phyloP scores from a whole-genome alignment of 176 grass and related monocot genomes.

The Dactylis glomerata region DNA sequence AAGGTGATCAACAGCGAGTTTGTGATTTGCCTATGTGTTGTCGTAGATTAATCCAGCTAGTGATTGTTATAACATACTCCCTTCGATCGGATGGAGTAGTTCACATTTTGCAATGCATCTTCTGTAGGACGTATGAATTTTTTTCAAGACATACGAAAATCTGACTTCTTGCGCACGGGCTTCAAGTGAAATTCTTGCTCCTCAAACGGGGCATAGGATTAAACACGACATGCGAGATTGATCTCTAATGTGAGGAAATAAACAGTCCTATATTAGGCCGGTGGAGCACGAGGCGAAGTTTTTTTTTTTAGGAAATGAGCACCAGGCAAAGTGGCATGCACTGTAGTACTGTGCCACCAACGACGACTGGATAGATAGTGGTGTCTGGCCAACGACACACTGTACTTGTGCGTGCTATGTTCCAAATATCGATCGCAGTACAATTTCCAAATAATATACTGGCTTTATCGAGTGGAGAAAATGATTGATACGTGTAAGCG shows the following conservation, averaged over 20 bases:
- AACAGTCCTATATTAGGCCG: not conserved
- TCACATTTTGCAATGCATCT: too few species aligned
- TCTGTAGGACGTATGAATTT: too few species aligned
- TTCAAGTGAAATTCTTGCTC: too few species aligned
- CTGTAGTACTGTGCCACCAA: conserved; percentile 10
- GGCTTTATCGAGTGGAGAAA: conserved; percentile 35
- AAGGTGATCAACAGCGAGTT: too few species aligned
- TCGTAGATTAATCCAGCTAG: too few species aligned
- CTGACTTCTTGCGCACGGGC: too few species aligned
- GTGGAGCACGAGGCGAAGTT: not conserved
- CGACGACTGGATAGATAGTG: not conserved
- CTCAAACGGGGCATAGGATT: too few species aligned
- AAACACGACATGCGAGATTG: not conserved
- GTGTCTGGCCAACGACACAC: not conserved
- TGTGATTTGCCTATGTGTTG: too few species aligned
- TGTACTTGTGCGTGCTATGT: not conserved
- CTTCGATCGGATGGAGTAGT: too few species aligned
- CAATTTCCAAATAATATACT: not conserved
- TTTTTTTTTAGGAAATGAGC: not conserved
- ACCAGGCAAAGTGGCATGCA: not conserved
- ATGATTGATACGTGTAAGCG: conserved; percentile 44
- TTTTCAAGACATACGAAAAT: too few species aligned
- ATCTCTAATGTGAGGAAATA: not conserved
- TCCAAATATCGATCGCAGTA: not conserved
- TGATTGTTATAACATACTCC: too few species aligned